Percentiles rank a stretch among this genome's conserved stretches.
Conservation (phyloP, 2,329 filamentous ascomycete genomes). For the Ceratocystis smalleyi region DNA sequence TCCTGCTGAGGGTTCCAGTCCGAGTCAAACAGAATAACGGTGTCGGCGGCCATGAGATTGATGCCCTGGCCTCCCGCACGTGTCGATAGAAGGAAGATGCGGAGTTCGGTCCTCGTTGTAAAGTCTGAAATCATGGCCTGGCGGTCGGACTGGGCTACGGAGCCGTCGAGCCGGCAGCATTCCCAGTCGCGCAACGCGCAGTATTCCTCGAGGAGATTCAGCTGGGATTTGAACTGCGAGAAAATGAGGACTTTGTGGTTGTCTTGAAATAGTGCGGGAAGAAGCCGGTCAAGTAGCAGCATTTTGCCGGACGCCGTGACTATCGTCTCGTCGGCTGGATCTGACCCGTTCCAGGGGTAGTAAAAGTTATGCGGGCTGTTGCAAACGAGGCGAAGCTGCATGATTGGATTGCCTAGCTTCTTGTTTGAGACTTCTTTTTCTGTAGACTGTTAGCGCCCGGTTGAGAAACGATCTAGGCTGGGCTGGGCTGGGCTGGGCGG, state of each 20-base stretch:
- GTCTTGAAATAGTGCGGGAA: constrained; percentile 55
- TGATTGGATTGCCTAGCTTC: constrained; percentile 81
- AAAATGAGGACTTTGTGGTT: constrained; percentile 91
- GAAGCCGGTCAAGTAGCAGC: constrained; percentile 75
- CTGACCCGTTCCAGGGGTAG: constrained; percentile 59
- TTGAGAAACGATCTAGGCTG: neutral
- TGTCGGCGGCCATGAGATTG: constrained; percentile 82
- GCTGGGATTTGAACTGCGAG: constrained; percentile 86
- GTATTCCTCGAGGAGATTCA: constrained; percentile 83
- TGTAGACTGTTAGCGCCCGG: constrained; percentile 24
- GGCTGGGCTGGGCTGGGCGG: constrained; percentile 16
- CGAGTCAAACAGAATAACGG: constrained; percentile 74
- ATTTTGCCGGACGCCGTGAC: constrained; percentile 88
- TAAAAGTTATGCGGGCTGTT: constrained; percentile 96
- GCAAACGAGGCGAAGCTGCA: constrained; percentile 82
- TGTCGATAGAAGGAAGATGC: constrained; percentile 77
- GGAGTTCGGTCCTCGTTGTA: constrained; percentile 48
- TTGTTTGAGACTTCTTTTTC: constrained; percentile 78
- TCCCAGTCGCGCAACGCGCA: constrained; percentile 68
- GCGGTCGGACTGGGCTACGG: constrained; percentile 58
- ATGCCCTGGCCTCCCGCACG: constrained; percentile 89
- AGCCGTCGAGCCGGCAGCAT: constrained; percentile 80
- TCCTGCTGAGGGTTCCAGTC: constrained; percentile 97
- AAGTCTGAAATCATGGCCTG: constrained; percentile 58
- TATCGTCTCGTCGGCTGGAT: constrained; percentile 59